Conservation (phyloP, 176 grass and related monocot genomes). For the Bromus sterilis region DNA sequence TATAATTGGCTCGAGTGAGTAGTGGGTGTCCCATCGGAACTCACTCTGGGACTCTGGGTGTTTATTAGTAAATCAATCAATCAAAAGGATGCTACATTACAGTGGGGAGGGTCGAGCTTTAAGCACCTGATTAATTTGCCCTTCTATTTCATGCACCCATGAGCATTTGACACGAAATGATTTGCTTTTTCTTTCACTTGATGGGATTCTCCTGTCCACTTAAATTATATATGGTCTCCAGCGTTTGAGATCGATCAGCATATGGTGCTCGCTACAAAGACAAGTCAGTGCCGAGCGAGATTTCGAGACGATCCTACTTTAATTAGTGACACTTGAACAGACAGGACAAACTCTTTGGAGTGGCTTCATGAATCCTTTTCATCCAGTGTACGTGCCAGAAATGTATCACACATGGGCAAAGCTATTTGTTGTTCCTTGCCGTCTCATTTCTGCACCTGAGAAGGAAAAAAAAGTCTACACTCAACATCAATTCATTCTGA, state of each 20-base stretch:
- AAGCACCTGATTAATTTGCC: not conserved
- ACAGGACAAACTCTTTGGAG: not conserved
- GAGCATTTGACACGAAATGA: not conserved
- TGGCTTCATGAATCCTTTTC: not conserved
- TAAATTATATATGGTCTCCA: not conserved
- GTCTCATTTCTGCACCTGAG: not conserved
- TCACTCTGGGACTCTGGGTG: not conserved
- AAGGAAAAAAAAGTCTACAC: too few species aligned
- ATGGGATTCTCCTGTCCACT: constrained; percentile 10
- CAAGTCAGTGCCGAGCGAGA: too few species aligned
- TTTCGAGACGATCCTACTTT: not conserved
- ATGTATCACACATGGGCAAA: not conserved
- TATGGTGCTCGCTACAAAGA: not conserved
- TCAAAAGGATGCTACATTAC: not conserved
- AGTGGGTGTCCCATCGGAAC: constrained; percentile 17
- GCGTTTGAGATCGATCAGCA: not conserved
- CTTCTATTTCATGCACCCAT: not conserved
- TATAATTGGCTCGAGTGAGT: not conserved
- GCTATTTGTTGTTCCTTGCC: not conserved
- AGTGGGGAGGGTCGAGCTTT: not conserved
- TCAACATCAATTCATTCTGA: too few species aligned
- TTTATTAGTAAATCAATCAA: not conserved
- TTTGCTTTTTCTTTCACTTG: not conserved
- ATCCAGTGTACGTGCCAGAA: not conserved
- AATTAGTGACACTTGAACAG: not conserved